Conservation (phyloP, 495 filamentous ascomycete species). For the Lasiosphaeria hispida region DNA sequence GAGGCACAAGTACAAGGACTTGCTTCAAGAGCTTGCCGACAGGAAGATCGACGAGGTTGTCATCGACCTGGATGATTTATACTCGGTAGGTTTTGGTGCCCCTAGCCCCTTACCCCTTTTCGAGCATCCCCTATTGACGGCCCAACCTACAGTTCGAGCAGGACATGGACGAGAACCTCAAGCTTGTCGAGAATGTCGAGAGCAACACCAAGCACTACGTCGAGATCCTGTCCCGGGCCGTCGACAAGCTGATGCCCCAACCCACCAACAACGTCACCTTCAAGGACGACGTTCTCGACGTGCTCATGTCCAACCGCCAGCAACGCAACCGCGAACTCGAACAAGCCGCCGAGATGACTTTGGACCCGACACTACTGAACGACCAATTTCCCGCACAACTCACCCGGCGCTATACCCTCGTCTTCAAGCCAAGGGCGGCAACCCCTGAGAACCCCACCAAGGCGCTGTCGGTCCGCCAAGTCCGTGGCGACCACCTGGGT, state of each 20-base stretch:
- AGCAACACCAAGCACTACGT: conserved; percentile 93
- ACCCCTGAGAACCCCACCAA: conserved; percentile 71
- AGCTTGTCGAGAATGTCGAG: conserved; percentile 81
- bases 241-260: conserved; percentile 81
- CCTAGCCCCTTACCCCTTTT: conserved; percentile 4
- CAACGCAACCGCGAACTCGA: conserved; percentile 76
- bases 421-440: conserved; percentile 85
- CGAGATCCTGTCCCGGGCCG: conserved; percentile 82
- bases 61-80: conserved; percentile 87
- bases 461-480: conserved; percentile 87
- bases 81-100: conserved; percentile 50
- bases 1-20: conserved; percentile 85
- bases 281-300: conserved; percentile 95
- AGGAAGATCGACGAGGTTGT: conserved; percentile 68
- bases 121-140: neutral
- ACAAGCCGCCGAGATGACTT: conserved; percentile 64
- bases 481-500: conserved; percentile 87
- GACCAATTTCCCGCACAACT: conserved; percentile 85
- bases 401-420: conserved; percentile 89
- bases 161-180: conserved; percentile 62
- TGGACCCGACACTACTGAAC: conserved; percentile 55
- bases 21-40: conserved; percentile 85
- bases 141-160: conserved; percentile 63
- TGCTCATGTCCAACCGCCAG: conserved; percentile 88
- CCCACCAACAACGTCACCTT: conserved; percentile 78